Evolutionary conservation across 805 yeast species (phyloP).

Genomic region (Candida vaughaniae): DNA sequence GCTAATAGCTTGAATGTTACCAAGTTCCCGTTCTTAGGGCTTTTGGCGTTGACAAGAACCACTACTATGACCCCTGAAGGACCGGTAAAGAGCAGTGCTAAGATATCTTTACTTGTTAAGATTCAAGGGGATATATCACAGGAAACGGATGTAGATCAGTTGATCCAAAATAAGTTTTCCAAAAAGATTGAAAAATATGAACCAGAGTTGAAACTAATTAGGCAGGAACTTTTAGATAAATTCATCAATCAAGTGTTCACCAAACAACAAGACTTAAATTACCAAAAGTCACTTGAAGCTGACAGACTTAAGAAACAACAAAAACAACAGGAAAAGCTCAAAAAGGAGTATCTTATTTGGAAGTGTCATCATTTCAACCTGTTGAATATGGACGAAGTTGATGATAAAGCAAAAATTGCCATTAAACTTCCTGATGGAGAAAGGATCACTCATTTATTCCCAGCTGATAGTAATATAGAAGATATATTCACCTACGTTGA

Average conservation of each 20-base stretch:
- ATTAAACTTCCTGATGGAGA: conserved; percentile 64
- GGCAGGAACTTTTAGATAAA: conserved; percentile 62
- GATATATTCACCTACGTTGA: conserved; percentile 38
- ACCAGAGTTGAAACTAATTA: conserved; percentile 57
- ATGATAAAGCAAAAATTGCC: conserved; percentile 58
- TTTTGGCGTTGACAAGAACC: conserved; percentile 65
- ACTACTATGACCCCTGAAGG: conserved; percentile 57
- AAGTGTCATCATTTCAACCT: conserved; percentile 24
- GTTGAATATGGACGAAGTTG: conserved; percentile 11
- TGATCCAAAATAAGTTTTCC: conserved; percentile 41
- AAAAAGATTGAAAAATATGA: conserved; percentile 54
- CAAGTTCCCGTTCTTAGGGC: conserved; percentile 78
- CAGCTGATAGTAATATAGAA: conserved; percentile 25
- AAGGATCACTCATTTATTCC: conserved; percentile 44
- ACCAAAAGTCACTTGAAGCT: conserved; percentile 62
- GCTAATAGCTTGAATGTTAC: conserved; percentile 72
- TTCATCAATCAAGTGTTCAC: conserved; percentile 58
- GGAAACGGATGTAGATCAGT: conserved; percentile 29
- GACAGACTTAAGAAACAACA: conserved; percentile 55
- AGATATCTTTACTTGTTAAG: conserved; percentile 59
- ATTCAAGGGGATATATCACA: conserved; percentile 60
- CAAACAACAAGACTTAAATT: conserved; percentile 75
- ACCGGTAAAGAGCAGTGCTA: conserved; percentile 50
- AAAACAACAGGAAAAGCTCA: conserved; percentile 26
- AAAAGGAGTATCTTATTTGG: conserved; percentile 37